phyloP scores from a whole-genome alignment of 108 stramenopile genomes.

The Fistulifera solaris region DNA sequence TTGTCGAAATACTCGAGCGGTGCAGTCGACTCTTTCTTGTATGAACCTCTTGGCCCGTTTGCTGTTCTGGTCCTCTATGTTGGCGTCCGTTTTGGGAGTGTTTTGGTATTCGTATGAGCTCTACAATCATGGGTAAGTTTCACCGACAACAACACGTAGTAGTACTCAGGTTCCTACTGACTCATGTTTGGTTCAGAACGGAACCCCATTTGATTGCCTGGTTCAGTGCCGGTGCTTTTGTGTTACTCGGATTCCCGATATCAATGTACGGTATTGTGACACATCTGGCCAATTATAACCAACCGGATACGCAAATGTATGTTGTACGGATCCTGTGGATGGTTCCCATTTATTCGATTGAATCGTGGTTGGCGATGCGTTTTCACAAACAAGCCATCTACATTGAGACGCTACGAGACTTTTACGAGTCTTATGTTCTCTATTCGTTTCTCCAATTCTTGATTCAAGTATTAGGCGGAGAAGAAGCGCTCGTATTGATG shows the following conservation, averaged over 20 bases:
- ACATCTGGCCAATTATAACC: constrained; percentile 87
- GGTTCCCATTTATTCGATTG: constrained; percentile 84
- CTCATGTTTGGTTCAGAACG: constrained; percentile 32
- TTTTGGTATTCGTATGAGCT: constrained; percentile 79
- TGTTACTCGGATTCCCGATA: constrained; percentile 83
- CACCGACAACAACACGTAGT: not conserved
- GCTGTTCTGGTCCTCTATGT: constrained; percentile 51
- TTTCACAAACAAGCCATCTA: constrained; percentile 74
- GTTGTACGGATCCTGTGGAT: constrained; percentile 87
- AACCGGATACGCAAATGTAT: constrained; percentile 78
- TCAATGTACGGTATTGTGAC: constrained; percentile 72
- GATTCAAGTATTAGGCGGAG: constrained; percentile 85
- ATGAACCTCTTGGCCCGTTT: constrained; percentile 68
- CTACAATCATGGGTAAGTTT: constrained; percentile 66
- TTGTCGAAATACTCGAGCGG: no score
- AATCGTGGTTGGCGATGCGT: constrained; percentile 81
- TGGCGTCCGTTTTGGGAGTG: constrained; percentile 44
- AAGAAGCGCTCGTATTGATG: constrained; percentile 73
- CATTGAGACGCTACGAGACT: constrained; percentile 71
- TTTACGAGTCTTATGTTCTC: constrained; percentile 90
- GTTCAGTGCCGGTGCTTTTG: constrained; percentile 86
- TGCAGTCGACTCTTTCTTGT: constrained; percentile 34
- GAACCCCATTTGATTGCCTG: constrained; percentile 85
- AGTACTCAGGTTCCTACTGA: not conserved
- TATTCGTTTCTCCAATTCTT: constrained; percentile 91